These are phyloP conservation scores for Tetracladium setigerum DNA, from an alignment of 495 filamentous ascomycete genomes.

Conservation along the genomic window DNA sequence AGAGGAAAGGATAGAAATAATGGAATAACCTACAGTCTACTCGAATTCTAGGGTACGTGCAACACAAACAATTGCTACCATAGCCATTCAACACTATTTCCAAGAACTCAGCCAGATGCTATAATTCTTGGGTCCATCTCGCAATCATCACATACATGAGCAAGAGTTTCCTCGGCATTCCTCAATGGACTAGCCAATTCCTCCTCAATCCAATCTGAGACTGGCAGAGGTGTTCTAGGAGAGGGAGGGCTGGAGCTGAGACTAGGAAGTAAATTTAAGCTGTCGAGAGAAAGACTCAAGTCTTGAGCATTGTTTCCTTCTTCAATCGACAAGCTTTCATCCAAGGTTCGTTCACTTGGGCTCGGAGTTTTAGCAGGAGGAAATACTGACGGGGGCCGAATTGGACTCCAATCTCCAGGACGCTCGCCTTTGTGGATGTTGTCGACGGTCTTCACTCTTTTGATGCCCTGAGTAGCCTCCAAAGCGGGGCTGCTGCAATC, in stretches of 20 bases:
- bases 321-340: not conserved
- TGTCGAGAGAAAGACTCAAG: too few relatives aligned
- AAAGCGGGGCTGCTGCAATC: not conserved
- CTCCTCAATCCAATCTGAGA: constrained; percentile 6
- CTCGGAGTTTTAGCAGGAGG: constrained; percentile 4
- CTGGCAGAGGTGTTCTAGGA: not conserved
- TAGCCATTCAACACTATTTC: constrained; percentile 13
- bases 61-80: not conserved
- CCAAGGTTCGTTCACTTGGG: not conserved
- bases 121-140: constrained; percentile 1
- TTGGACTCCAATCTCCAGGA: not conserved
- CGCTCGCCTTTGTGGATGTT: constrained; percentile 9
- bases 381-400: constrained; percentile 9
- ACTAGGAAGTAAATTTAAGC: too few relatives aligned
- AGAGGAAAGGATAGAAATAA: not conserved
- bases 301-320: too few relatives aligned
- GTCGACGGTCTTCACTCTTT: constrained; percentile 11
- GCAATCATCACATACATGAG: constrained; percentile 13
- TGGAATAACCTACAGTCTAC: not conserved
- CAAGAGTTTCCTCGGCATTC: not conserved
- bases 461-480: not conserved
- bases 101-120: too few relatives aligned
- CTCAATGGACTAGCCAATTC: constrained; percentile 5
- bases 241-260: too few relatives aligned
- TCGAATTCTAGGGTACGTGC: not conserved